phyloP scores from a whole-genome alignment of 768 basidiomycete species.

The Guyanaporus albipodus region DNA sequence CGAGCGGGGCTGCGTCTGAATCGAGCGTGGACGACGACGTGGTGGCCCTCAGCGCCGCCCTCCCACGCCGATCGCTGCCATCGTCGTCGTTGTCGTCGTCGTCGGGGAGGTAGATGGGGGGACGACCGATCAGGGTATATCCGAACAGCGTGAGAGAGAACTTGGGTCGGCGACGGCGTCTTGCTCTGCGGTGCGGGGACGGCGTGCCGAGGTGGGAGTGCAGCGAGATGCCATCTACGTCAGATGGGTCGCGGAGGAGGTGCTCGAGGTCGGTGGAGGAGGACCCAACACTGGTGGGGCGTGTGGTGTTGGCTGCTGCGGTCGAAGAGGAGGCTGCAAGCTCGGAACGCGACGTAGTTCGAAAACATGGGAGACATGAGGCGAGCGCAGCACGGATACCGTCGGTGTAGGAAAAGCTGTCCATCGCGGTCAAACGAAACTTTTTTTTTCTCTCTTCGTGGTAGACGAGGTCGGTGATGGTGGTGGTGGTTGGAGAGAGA shows the following conservation, averaged over 20 bases:
- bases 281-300: slow-evolving; percentile 6
- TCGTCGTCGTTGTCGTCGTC: slow-evolving; percentile 41
- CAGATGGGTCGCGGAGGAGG: slow-evolving; percentile 47
- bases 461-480: background rate
- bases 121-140: slow-evolving; percentile 61
- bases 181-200: slow-evolving; percentile 30
- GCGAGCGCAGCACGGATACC: slow-evolving; percentile 52
- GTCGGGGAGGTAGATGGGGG: slow-evolving; percentile 58
- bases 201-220: slow-evolving; percentile 56
- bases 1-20: slow-evolving; percentile 66
- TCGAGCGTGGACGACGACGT: slow-evolving; percentile 50
- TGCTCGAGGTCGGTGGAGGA: slow-evolving; percentile 43
- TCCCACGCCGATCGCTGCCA: slow-evolving; percentile 14
- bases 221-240: slow-evolving; percentile 58
- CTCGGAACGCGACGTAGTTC: slow-evolving; percentile 35
- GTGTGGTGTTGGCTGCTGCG: no score
- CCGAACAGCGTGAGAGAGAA: slow-evolving; percentile 58
- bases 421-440: slow-evolving; percentile 36
- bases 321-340: slow-evolving; percentile 18
- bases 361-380: slow-evolving; percentile 60
- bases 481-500: background rate
- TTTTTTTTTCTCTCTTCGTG: no score
- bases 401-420: slow-evolving; percentile 59
- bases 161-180: slow-evolving; percentile 31
- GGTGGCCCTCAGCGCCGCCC: slow-evolving; percentile 21